Base-by-base conservation (phyloP, 78 protist species). In the Dictyostelium brefeldianum region DNA sequence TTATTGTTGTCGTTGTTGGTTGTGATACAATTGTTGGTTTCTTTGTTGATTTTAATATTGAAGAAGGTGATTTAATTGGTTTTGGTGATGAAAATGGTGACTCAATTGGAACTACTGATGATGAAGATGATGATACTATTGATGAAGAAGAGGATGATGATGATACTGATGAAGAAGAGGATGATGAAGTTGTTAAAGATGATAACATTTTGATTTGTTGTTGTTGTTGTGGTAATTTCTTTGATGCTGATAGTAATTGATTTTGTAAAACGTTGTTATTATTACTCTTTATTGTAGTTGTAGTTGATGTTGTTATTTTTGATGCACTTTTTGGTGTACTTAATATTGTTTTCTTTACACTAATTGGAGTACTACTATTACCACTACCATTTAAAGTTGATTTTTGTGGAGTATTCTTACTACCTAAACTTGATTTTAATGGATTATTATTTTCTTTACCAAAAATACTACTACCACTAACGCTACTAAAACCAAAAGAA, bases 1-100 rank as follows among this genome's bases (percentile, higher is more conserved):
- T 11, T 11, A 29, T 73, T 46, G 51, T 22, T 73, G 79, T 43
- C 5, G 43, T 17, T 11, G 12, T 70, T 36, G 50, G n/a, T 15
- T 36, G 51, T 73, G 53, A 25, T 31, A 47, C 27, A 46, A n/a
- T 73, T 18, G 14, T 73, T 41, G 78, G 46, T 67, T 36, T 36
- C 43, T 17, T 59, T 71, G 53, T 20, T 29, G 78, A 20, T 4
- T 2, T 73, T 36, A 29, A 36, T 20, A 46, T 46, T n/a, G 79
- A 11, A 6, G 79, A 0, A 11, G 6, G 0, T 71, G 78, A 46
- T 36, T 36, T 9, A 20, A 29, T 46, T 73, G 79, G 20, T 46
- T 73, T 73, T 36, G 79, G 79, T 73, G 79, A 46, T n/a, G 79
- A 46, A 73, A 73, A 73, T 20, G 79, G 79, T 46, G 79, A 73